These are phyloP conservation scores for Cryptococcus hybrid DNA, from an alignment of 1,284 basidiomycete species.

Conservation along the genomic window DNA sequence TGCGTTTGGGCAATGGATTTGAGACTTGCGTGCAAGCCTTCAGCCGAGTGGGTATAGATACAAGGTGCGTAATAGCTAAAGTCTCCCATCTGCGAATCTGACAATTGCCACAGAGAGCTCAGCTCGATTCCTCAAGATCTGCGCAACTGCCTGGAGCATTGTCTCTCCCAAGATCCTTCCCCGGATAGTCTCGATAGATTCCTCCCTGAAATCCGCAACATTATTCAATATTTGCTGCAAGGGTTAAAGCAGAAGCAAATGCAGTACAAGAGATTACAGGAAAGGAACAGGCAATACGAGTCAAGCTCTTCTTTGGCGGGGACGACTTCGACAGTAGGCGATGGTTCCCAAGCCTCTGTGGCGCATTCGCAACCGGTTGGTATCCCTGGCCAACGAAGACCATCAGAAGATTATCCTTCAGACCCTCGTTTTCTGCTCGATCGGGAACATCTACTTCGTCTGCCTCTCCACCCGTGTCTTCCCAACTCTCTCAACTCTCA, in stretches of 20 bases:
- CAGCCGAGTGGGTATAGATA: constrained; percentile 74
- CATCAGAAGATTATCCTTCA: not conserved
- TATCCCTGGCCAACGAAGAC: not conserved
- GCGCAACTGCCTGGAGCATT: constrained; percentile 81
- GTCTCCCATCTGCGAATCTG: not conserved
- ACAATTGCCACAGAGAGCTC: constrained; percentile 65
- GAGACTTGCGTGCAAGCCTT: constrained; percentile 91
- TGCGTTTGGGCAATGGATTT: constrained; percentile 94
- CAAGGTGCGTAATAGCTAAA: not conserved
- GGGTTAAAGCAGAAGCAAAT: constrained; percentile 91
- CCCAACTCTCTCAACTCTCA: constrained; percentile 11
- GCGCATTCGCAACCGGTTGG: not conserved
- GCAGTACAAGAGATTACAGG: constrained; percentile 55
- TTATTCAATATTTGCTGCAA: constrained; percentile 89
- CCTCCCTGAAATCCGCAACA: constrained; percentile 85
- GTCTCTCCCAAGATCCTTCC: constrained; percentile 85
- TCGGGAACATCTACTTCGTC: constrained; percentile 4
- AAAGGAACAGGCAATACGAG: constrained; percentile 17
- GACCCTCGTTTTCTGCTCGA: constrained; percentile 6
- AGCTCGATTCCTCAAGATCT: constrained; percentile 85
- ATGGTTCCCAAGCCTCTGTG: too few relatives aligned
- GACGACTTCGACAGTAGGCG: not conserved
- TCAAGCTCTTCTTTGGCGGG: not conserved
- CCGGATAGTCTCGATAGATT: constrained; percentile 82
- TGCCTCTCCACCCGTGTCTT: not conserved